These are phyloP conservation scores for Acephala macrosclerotiorum DNA, from an alignment of 2,329 filamentous ascomycete species.

Conservation along the genomic window DNA sequence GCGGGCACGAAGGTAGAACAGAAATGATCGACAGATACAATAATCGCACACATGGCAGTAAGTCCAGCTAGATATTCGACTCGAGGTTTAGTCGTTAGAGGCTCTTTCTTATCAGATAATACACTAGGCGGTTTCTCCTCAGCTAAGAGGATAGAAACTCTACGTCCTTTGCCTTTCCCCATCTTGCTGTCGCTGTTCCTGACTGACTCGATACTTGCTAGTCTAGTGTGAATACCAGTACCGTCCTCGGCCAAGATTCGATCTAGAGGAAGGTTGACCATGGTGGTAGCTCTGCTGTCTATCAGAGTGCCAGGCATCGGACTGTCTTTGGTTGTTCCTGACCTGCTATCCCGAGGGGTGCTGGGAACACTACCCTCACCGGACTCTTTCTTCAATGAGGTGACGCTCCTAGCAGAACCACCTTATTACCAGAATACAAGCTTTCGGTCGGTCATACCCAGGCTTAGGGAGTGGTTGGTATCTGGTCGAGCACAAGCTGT, in stretches of 20 bases:
- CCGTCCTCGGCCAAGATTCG: background rate
- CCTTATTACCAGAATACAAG: conserved; percentile 3
- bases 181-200: background rate
- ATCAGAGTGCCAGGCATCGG: background rate
- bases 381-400: background rate
- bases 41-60: conserved; percentile 51
- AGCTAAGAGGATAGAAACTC: background rate
- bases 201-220: background rate
- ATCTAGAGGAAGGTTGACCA: background rate
- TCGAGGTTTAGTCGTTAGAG: conserved; percentile 38
- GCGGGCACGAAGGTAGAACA: conserved; percentile 51
- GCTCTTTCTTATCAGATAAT: conserved; percentile 3
- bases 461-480: background rate
- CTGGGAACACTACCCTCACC: background rate
- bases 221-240: background rate
- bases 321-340: background rate
- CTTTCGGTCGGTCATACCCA: conserved; percentile 1
- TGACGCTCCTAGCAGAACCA: background rate
- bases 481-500: background rate
- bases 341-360: background rate
- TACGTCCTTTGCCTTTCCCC: background rate
- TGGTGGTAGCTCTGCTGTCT: conserved; percentile 1
- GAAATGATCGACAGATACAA: conserved; percentile 55
- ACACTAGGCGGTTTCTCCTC: background rate
- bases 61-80: conserved; percentile 56